phyloP scores from a whole-genome alignment of 495 filamentous ascomycete species.

The Talaromyces adpressus region DNA sequence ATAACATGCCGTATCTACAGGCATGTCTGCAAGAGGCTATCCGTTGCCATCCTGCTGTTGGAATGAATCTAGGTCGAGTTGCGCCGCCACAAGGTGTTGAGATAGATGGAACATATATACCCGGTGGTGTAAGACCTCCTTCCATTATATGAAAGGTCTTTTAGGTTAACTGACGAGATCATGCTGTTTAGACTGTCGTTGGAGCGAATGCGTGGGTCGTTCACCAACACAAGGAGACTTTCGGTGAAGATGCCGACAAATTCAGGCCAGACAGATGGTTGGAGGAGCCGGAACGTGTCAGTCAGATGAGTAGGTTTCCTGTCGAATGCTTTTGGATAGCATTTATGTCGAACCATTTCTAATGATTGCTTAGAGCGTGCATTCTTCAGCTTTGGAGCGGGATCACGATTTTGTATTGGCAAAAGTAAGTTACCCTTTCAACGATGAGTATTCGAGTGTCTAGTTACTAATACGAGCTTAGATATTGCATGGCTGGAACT shows the following conservation, averaged over 20 bases:
- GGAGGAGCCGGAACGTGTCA: slow-evolving; percentile 5
- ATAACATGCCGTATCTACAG: slow-evolving; percentile 42
- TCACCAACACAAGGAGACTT: slow-evolving; percentile 28
- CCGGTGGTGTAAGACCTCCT: background rate
- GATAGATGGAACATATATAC: slow-evolving; percentile 22
- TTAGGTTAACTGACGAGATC: background rate
- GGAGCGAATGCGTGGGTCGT: slow-evolving; percentile 18
- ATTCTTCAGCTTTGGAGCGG: background rate
- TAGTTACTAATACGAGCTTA: background rate
- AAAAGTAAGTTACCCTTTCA: background rate
- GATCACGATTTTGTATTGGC: background rate
- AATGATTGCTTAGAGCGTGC: background rate
- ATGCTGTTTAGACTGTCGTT: slow-evolving; percentile 13
- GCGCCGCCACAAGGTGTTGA: slow-evolving; percentile 20
- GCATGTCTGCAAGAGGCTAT: slow-evolving; percentile 31
- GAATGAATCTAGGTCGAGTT: slow-evolving; percentile 17
- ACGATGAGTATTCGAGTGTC: background rate
- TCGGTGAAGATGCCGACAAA: slow-evolving; percentile 36
- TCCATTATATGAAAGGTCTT: background rate
- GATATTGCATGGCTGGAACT: background rate
- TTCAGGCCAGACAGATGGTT: slow-evolving; percentile 52
- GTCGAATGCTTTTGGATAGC: background rate
- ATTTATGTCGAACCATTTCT: background rate
- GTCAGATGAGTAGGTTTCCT: background rate
- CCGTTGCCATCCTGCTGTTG: slow-evolving; percentile 19